These are phyloP conservation scores for Cyberlindnera mississippiensis DNA, from an alignment of 805 yeast species.

Conservation along the genomic window DNA sequence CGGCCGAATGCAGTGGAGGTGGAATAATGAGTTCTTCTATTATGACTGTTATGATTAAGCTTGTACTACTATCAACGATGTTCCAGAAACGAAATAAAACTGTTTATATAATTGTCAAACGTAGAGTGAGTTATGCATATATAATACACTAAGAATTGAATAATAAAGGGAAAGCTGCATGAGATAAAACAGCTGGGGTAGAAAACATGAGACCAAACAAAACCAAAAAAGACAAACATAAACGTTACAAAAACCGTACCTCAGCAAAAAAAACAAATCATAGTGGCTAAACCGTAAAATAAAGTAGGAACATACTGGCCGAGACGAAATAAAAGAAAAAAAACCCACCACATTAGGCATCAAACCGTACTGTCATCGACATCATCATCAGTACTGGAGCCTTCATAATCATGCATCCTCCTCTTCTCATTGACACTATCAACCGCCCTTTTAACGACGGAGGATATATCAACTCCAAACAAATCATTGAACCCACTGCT, in stretches of 20 bases:
- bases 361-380: slow-evolving; percentile 2
- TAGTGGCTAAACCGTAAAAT: no score
- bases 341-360: not conserved
- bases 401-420: slow-evolving; percentile 3
- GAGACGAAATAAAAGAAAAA: not conserved
- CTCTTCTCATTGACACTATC: slow-evolving; percentile 20
- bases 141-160: slow-evolving; percentile 11
- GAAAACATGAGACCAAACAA: not conserved
- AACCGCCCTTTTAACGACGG: slow-evolving; percentile 45
- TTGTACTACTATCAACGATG: no score
- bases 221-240: not conserved
- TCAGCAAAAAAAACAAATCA: not conserved
- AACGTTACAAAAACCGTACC: no score
- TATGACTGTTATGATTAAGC: no score
- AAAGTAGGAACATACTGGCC: no score
- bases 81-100: no score
- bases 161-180: no score
- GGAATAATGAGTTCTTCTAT: no score
- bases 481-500: slow-evolving; percentile 34
- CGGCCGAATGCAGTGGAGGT: no score
- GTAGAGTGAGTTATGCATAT: not conserved
- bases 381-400: slow-evolving; percentile 16
- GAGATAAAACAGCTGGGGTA: no score
- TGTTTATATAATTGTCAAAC: no score
- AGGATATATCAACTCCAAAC: slow-evolving; percentile 55